Evolutionary conservation across 768 basidiomycete species (phyloP).

Genomic region (Phlebiopsis gigantea): DNA sequence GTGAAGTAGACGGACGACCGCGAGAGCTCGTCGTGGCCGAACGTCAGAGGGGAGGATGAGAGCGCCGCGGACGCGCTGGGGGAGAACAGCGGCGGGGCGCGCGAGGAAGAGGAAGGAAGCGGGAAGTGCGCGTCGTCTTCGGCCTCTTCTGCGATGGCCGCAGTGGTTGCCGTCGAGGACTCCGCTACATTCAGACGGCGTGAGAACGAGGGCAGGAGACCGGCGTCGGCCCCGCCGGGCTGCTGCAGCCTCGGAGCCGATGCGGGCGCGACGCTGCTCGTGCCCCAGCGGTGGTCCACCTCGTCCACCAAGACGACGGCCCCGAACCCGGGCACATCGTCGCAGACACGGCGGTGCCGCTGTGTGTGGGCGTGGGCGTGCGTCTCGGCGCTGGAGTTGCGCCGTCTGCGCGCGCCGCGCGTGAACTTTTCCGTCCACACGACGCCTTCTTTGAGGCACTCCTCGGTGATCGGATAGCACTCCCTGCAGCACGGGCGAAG

Average conservation of each 20-base stretch:
- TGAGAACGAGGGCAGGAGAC: slow-evolving; percentile 10
- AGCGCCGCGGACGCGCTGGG: background rate
- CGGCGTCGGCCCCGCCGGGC: background rate
- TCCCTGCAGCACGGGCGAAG: slow-evolving; percentile 67
- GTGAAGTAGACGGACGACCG: slow-evolving; percentile 10
- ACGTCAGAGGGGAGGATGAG: background rate
- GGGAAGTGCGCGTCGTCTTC: slow-evolving; percentile 21
- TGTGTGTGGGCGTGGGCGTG: slow-evolving; percentile 12
- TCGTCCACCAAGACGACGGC: slow-evolving; percentile 52
- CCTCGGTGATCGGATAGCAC: slow-evolving; percentile 56
- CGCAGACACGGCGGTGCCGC: slow-evolving; percentile 16
- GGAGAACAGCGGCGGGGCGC: background rate
- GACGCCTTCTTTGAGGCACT: slow-evolving; percentile 47
- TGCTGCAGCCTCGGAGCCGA: background rate
- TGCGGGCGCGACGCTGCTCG: slow-evolving; percentile 16
- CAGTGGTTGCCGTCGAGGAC: background rate
- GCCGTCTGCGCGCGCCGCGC: slow-evolving; percentile 53
- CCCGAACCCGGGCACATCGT: slow-evolving; percentile 17
- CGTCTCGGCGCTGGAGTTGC: slow-evolving; percentile 30
- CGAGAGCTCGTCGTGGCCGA: background rate
- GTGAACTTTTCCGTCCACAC: slow-evolving; percentile 62
- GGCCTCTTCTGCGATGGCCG: slow-evolving; percentile 24
- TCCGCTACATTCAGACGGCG: slow-evolving; percentile 2
- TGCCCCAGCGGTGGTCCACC: slow-evolving; percentile 52
- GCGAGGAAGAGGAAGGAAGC: slow-evolving; percentile 12